These are phyloP conservation scores for Auriculariales sp. DNA, from an alignment of 768 basidiomycete species.

Conservation along the genomic window DNA sequence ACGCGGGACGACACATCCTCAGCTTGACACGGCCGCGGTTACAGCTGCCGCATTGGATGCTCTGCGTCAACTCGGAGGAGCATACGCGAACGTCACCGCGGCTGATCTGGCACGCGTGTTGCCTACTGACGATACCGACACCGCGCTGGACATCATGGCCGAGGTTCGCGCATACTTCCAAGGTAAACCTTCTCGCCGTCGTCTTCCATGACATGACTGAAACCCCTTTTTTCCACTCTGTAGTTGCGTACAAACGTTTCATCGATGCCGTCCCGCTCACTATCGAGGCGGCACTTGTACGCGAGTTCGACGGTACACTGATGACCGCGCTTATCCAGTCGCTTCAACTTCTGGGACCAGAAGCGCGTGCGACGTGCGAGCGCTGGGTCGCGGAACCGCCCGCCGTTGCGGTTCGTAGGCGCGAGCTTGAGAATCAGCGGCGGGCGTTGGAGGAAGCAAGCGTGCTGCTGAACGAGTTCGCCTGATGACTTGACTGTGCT, in stretches of 20 bases:
- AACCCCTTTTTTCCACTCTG: background rate
- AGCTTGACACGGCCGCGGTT: too few relatives aligned
- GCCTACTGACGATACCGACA: slow-evolving; percentile 34
- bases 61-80: too few relatives aligned
- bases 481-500: too few relatives aligned
- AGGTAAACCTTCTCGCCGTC: slow-evolving; percentile 24
- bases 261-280: slow-evolving; percentile 41
- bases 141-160: slow-evolving; percentile 49
- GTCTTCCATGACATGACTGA: background rate
- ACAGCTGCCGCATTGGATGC: too few relatives aligned
- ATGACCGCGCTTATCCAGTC: slow-evolving; percentile 29
- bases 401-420: background rate
- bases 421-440: too few relatives aligned
- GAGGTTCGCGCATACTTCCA: slow-evolving; percentile 62
- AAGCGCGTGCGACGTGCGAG: background rate
- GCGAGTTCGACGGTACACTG: slow-evolving; percentile 32
- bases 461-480: too few relatives aligned
- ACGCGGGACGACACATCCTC: too few relatives aligned
- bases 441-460: too few relatives aligned
- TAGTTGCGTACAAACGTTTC: slow-evolving; percentile 48
- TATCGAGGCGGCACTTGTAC: slow-evolving; percentile 41
- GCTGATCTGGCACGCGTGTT: slow-evolving; percentile 35
- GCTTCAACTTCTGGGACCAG: slow-evolving; percentile 16
- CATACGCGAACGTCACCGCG: slow-evolving; percentile 16
- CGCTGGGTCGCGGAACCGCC: background rate